Evolutionary conservation across 768 basidiomycete genomes (phyloP).

Genomic region (Trichaptum fuscoviolaceum): DNA sequence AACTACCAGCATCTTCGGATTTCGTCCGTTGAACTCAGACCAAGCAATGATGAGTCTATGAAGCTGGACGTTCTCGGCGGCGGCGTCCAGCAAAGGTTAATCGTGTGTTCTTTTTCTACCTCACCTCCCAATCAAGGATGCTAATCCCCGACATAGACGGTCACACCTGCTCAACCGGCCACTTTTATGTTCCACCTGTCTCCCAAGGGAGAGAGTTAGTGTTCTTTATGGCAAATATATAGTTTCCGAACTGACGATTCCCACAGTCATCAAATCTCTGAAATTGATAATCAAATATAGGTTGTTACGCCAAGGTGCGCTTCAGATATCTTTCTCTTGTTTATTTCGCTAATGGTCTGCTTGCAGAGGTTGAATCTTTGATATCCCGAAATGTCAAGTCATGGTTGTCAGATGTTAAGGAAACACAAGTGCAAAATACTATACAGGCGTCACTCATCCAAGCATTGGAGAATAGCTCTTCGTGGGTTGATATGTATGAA

Average conservation of each 20-base stretch:
- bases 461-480: slow-evolving; percentile 54
- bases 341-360: background rate
- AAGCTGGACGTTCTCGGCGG: slow-evolving; percentile 32
- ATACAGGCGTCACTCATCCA: slow-evolving; percentile 34
- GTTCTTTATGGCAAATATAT: background rate
- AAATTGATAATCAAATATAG: slow-evolving; percentile 68
- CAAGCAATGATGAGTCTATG: slow-evolving; percentile 36
- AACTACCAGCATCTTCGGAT: slow-evolving; percentile 78
- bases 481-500: slow-evolving; percentile 67
- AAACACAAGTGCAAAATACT: background rate
- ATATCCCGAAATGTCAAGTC: slow-evolving; percentile 26
- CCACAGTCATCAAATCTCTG: slow-evolving; percentile 56
- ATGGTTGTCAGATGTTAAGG: slow-evolving; percentile 7
- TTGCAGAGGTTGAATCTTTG: slow-evolving; percentile 61
- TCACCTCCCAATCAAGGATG: background rate
- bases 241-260: background rate
- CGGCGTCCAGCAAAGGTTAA: background rate
- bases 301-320: slow-evolving; percentile 73
- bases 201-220: slow-evolving; percentile 37
- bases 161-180: slow-evolving; percentile 69
- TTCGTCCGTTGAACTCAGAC: slow-evolving; percentile 49
- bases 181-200: slow-evolving; percentile 81
- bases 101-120: background rate
- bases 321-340: slow-evolving; percentile 1
- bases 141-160: slow-evolving; percentile 41